Evolutionary conservation across 495 filamentous ascomycete species (phyloP).

Genomic region (Platismatia glauca): DNA sequence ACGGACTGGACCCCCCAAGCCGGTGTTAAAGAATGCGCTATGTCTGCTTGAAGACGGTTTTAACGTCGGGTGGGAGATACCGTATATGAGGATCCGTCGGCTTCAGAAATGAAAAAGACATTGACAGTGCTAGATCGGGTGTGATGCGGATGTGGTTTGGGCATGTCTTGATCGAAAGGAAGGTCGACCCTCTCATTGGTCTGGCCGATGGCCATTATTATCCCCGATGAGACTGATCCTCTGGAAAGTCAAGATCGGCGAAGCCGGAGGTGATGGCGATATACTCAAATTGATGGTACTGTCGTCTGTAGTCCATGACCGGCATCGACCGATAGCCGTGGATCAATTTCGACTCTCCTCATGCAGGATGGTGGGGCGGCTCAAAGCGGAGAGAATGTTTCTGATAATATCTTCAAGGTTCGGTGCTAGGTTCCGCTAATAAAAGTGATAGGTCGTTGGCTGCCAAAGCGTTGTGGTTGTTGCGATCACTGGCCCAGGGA

Average conservation of each 20-base stretch:
- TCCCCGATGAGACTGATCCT: background rate
- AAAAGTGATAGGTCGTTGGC: background rate
- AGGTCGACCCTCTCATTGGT: background rate
- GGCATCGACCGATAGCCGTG: background rate
- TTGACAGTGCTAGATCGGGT: background rate
- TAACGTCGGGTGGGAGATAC: background rate
- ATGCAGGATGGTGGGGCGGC: background rate
- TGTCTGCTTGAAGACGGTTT: background rate
- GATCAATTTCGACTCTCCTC: background rate
- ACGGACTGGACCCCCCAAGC: background rate
- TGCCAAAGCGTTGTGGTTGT: background rate
- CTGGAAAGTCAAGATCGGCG: background rate
- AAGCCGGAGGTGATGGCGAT: background rate
- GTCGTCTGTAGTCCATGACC: background rate
- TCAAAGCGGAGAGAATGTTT: background rate
- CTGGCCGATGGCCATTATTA: background rate
- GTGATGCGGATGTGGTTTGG: background rate
- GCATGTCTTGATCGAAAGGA: background rate
- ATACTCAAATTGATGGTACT: background rate
- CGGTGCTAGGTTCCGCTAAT: background rate
- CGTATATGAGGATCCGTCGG: background rate
- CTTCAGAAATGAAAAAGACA: background rate
- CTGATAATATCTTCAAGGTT: background rate
- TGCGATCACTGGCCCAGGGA: background rate
- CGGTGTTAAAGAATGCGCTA: background rate